Evolutionary conservation across 495 filamentous ascomycete genomes (phyloP), one percentile per base, ranked within the genome.

Genomic region (Xylaria venustula): DNA sequence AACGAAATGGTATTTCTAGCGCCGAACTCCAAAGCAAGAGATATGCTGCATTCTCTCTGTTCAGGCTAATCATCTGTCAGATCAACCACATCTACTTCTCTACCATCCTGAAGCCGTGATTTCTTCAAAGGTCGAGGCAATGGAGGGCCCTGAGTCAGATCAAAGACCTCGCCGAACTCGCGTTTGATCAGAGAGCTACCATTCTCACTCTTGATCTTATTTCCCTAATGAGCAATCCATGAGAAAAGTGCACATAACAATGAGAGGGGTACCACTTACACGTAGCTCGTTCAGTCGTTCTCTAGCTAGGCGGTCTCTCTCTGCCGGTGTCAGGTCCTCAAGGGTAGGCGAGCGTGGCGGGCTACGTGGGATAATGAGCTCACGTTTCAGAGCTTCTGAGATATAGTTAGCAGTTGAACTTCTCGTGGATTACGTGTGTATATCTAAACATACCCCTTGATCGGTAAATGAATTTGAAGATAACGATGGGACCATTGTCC

Each of bases 291-390:
- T 53, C 22, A 67, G 58, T 12, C 67, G 56, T 32, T 67, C 67
- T 53, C 56, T 48, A 14, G 67, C 65, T 49, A 70, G 47, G 22
- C 64, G 60, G 45, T 34, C 54, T 7, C 60, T 58, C 51, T 64
- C 62, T 2, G 44, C 57, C 22, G 26, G 17, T 32, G 61, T 56
- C 26, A 67, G 34, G 4, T 60, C 36, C 5, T 60, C 52, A 14
- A 67, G 12, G 14, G 34, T 63, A 8, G 56, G 57, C 15, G 60
- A 40, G 2, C 54, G 66, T 2, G 65, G 66, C n/a, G 72, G 72
- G 12, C 65, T 67, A 0, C 67, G 66, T 2, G 69, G 69, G 25
- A 76, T 67, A 20, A 76, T 70, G 22, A 73, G 42, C 46, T 73
- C 69, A 20, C 63, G 53, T 40, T 69, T 62, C 0, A 77, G 69